These are phyloP conservation scores for Diddensiella santjacobensis DNA, from an alignment of 805 yeast species.

Conservation along the genomic window DNA sequence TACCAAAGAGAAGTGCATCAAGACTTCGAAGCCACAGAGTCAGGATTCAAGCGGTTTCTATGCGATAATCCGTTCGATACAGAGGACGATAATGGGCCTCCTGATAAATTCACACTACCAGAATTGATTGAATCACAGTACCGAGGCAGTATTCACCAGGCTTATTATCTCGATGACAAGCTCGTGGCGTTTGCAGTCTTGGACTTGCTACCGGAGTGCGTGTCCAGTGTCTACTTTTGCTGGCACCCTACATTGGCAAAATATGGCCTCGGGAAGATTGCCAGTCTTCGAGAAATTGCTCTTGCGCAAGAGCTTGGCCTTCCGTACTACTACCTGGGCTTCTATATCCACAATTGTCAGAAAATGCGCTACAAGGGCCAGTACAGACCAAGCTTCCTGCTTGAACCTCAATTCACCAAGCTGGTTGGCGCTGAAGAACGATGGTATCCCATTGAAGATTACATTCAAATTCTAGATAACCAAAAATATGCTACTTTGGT, in stretches of 20 bases:
- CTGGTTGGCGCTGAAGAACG: neutral
- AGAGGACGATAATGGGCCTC: neutral
- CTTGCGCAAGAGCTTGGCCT: conserved; percentile 46
- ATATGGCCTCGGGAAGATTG: conserved; percentile 70
- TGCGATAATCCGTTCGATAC: conserved; percentile 60
- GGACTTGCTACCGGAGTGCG: conserved; percentile 62
- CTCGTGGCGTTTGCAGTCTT: conserved; percentile 72
- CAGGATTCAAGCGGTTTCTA: conserved; percentile 59
- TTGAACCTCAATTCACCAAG: conserved; percentile 30
- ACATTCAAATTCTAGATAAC: conserved; percentile 3
- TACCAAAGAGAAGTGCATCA: conserved; percentile 72
- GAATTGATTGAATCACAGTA: neutral
- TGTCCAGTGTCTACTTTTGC: conserved; percentile 82
- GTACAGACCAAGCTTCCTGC: conserved; percentile 40
- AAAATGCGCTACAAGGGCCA: conserved; percentile 80
- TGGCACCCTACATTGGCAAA: conserved; percentile 80
- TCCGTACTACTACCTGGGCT: conserved; percentile 73
- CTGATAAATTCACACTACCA: neutral
- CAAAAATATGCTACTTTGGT: conserved; percentile 7
- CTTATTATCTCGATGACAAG: conserved; percentile 60
- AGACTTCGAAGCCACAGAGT: conserved; percentile 47
- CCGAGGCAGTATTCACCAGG: conserved; percentile 51
- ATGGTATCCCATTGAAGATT: conserved; percentile 18
- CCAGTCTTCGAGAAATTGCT: conserved; percentile 67
- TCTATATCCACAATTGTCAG: conserved; percentile 69